Conservation (phyloP, 441 rosid genomes). For the Erodium texanum region DNA sequence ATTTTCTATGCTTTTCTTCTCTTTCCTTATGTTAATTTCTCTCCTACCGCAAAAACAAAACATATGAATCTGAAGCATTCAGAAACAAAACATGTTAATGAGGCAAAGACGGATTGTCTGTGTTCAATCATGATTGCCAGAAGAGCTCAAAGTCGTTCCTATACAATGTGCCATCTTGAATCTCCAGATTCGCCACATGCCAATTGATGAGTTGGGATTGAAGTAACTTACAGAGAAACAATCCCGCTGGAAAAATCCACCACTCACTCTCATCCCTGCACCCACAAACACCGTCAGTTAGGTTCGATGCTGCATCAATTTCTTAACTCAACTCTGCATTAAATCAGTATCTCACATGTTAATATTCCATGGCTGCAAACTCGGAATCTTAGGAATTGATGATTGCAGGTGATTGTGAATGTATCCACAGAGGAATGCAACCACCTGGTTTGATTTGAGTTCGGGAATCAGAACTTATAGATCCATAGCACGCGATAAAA, state of each 20-base stretch:
- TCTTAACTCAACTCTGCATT: no score
- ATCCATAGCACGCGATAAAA: no score
- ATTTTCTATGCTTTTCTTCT: background rate
- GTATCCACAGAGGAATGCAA: slow-evolving; percentile 88
- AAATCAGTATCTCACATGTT: slow-evolving; percentile 59
- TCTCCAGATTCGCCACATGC: slow-evolving; percentile 96
- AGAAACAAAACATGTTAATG: no score
- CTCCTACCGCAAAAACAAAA: background rate
- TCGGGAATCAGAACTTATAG: no score
- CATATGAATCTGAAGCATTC: no score
- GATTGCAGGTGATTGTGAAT: slow-evolving; percentile 55
- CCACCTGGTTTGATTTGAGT: no score
- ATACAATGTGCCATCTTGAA: slow-evolving; percentile 97
- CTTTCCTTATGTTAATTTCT: background rate
- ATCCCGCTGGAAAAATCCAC: slow-evolving; percentile 96
- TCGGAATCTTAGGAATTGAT: slow-evolving; percentile 52
- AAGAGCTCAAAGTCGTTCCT: slow-evolving; percentile 79
- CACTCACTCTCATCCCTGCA: slow-evolving; percentile 99
- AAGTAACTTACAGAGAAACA: slow-evolving; percentile 78
- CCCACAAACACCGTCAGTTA: background rate
- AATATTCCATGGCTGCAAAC: slow-evolving; percentile 91
- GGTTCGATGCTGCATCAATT: no score
- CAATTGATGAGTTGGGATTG: slow-evolving; percentile 94
- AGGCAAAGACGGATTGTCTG: no score
- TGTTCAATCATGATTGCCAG: slow-evolving; percentile 73